These are phyloP conservation scores for Trichoderma guizhouense DNA, from an alignment of 2,329 filamentous ascomycete species.

Conservation along the genomic window DNA sequence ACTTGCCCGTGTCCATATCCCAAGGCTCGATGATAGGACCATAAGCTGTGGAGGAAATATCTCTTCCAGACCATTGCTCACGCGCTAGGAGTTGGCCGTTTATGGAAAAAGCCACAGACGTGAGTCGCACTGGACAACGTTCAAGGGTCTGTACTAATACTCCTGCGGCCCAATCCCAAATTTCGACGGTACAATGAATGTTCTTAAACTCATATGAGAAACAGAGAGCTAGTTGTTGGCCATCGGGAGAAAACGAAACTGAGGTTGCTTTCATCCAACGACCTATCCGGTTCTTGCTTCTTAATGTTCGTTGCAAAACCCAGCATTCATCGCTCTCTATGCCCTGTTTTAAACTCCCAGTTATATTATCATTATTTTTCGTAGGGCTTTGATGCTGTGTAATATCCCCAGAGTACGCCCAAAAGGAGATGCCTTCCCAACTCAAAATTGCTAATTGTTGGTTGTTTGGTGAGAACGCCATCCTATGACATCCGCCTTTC, in stretches of 20 bases:
- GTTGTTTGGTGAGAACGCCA: not conserved
- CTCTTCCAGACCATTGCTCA: not conserved
- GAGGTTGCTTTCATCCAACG: no score
- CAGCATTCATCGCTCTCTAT: not conserved
- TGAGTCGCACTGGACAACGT: fast-evolving
- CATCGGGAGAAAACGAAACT: not conserved
- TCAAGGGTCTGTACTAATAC: not conserved
- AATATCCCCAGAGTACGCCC: not conserved
- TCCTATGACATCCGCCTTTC: fast-evolving
- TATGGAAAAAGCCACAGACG: not conserved
- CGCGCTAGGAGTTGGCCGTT: not conserved
- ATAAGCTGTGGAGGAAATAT: fast-evolving
- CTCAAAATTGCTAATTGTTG: not conserved
- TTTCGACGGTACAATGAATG: not conserved
- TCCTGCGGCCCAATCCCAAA: not conserved
- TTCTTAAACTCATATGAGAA: no score
- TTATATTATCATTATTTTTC: no score
- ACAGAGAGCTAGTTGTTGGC: not conserved
- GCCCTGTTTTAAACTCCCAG: no score
- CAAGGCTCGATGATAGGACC: not conserved
- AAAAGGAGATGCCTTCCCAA: not conserved
- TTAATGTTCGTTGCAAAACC: not conserved
- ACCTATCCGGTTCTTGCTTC: no score
- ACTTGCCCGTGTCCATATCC: not conserved
- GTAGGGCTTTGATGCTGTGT: no score